Evolutionary conservation across 2,329 filamentous ascomycete species (phyloP).

Genomic region (Hypoxylon sp.): DNA sequence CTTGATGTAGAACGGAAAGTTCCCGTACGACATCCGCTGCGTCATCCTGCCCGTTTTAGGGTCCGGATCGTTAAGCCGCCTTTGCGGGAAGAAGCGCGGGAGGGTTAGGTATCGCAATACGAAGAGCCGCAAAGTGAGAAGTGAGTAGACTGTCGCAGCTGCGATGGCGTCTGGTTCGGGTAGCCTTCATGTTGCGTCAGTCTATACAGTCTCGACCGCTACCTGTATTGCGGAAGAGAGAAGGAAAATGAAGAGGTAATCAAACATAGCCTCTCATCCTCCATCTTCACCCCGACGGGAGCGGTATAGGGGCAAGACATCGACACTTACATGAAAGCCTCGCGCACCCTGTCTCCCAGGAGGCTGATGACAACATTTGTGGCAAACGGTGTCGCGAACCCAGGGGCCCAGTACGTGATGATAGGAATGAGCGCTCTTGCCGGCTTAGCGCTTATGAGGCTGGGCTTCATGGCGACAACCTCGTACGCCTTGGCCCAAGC

Average conservation of each 20-base stretch:
- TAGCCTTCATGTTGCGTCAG: constrained; percentile 44
- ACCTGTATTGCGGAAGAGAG: neutral
- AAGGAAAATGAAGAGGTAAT: neutral
- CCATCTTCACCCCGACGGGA: neutral
- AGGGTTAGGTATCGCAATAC: constrained; percentile 65
- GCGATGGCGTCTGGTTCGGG: constrained; percentile 52
- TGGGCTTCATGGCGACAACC: constrained; percentile 62
- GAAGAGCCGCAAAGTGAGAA: constrained; percentile 62
- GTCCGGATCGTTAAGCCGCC: constrained; percentile 57
- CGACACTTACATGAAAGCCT: constrained; percentile 67
- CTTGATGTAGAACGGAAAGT: constrained; percentile 71
- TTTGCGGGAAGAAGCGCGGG: constrained; percentile 59
- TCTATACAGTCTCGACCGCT: neutral
- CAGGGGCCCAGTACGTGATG: constrained; percentile 63
- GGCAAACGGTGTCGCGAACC: constrained; percentile 54
- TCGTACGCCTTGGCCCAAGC: constrained; percentile 66
- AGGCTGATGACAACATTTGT: constrained; percentile 62
- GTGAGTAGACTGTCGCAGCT: constrained; percentile 52
- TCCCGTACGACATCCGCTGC: constrained; percentile 58
- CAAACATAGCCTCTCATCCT: neutral
- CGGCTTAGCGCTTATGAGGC: constrained; percentile 56
- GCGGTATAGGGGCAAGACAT: neutral
- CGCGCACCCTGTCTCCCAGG: constrained; percentile 69
- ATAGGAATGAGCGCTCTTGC: constrained; percentile 68
- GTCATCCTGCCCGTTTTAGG: constrained; percentile 61